Percentiles rank a stretch among this genome's conserved stretches.
Conservation (phyloP, 225 moss, liverwort and hornwort genomes). For the Sphagnum contortum region DNA sequence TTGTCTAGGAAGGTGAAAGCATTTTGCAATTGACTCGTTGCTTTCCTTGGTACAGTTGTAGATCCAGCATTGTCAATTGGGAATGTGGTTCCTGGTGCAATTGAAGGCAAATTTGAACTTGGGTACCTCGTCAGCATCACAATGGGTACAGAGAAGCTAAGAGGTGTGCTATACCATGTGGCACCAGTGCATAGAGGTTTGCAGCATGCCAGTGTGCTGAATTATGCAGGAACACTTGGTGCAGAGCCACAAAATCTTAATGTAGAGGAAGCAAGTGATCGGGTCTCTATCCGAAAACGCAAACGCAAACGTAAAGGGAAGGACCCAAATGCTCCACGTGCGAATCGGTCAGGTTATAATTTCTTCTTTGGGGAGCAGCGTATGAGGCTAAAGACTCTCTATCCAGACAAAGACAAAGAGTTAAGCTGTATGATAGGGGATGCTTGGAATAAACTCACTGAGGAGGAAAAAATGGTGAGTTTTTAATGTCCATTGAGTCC, state of each 20-base stretch:
- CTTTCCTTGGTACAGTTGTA: constrained; percentile 11
- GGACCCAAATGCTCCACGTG: constrained; percentile 96
- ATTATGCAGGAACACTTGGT: constrained; percentile 44
- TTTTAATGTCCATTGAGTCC: neutral
- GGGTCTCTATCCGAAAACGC: constrained; percentile 63
- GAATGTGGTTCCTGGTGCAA: constrained; percentile 41
- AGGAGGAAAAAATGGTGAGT: constrained; percentile 76
- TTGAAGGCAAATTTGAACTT: constrained; percentile 85
- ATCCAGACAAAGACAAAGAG: constrained; percentile 92
- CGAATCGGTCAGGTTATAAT: constrained; percentile 90
- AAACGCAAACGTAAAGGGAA: constrained; percentile 59
- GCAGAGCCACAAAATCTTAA: constrained; percentile 27
- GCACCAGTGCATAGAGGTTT: constrained; percentile 49
- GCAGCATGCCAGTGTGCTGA: constrained; percentile 61
- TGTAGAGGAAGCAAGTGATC: constrained; percentile 29
- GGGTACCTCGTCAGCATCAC: constrained; percentile 84
- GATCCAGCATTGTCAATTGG: constrained; percentile 67
- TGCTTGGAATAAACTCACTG: constrained; percentile 85
- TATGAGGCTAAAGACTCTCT: constrained; percentile 55
- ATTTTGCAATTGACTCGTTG: too few species aligned
- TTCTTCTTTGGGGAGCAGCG: constrained; percentile 96
- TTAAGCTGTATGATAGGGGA: constrained; percentile 95
- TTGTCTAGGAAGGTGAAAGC: too few species aligned
- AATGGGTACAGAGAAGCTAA: constrained; percentile 73
- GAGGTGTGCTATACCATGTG: constrained; percentile 83